Evolutionary conservation across 192 early-diverging fungal genomes (phyloP).

Genomic region (Borealophlyctis nickersoniae): DNA sequence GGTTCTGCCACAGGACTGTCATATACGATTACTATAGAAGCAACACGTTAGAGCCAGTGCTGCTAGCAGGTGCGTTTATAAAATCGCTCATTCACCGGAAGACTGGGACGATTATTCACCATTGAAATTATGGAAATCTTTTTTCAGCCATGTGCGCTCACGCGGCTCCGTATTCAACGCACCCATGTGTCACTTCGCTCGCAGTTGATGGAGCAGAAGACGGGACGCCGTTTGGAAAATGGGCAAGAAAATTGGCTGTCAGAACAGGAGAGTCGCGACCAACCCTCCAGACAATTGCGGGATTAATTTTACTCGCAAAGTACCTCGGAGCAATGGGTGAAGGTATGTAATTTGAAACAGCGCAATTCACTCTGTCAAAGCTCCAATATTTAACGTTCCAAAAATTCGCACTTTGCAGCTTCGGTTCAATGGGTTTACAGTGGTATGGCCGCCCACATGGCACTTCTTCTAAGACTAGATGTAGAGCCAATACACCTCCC

Average conservation of each 20-base stretch:
- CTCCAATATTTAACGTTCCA: no score
- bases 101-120: no score
- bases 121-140: no score
- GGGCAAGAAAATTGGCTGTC: neutral
- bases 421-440: neutral
- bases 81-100: no score
- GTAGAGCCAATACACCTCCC: neutral
- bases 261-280: neutral
- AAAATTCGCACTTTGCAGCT: no score
- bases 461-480: neutral
- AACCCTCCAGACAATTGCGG: neutral
- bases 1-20: no score
- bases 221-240: neutral
- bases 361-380: neutral
- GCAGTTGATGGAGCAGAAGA: neutral
- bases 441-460: neutral
- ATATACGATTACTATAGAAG: no score
- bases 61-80: no score
- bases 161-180: neutral
- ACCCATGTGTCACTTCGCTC: neutral
- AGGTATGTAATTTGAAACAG: neutral
- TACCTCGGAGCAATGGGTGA: neutral
- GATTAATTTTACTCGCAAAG: neutral
- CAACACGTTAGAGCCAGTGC: no score
- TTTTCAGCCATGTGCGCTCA: neutral